phyloP scores from a whole-genome alignment of 352 stramenopile species.

The Globisporangium viniferum region DNA sequence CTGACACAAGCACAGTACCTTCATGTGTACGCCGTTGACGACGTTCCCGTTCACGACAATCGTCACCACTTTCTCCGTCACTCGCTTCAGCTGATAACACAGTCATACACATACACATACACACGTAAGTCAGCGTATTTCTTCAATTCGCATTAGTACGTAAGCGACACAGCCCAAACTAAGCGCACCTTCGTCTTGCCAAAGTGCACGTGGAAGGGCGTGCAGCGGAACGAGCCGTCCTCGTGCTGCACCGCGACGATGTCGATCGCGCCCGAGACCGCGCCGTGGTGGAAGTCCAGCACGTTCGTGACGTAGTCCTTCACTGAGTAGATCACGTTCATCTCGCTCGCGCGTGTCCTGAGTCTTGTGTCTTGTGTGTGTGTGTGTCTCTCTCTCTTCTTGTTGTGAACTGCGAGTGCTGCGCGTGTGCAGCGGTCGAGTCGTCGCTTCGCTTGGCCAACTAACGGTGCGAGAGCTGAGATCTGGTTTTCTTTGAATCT shows the following conservation, averaged over 20 bases:
- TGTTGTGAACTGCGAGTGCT: background rate
- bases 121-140: background rate
- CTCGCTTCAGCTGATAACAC: constrained; percentile 24
- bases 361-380: no score
- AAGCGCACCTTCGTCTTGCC: constrained; percentile 39
- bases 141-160: background rate
- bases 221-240: constrained; percentile 54
- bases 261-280: constrained; percentile 72
- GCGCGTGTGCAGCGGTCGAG: background rate
- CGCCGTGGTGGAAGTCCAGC: constrained; percentile 59
- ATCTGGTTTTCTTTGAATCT: constrained; percentile 2
- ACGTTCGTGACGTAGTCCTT: constrained; percentile 88
- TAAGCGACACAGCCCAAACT: background rate
- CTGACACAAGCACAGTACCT: constrained; percentile 30
- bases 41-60: constrained; percentile 60
- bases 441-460: background rate
- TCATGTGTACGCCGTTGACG: constrained; percentile 63
- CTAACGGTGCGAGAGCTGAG: background rate
- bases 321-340: constrained; percentile 87
- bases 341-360: constrained; percentile 12
- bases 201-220: constrained; percentile 85
- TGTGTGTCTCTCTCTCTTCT: background rate
- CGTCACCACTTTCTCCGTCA: constrained; percentile 43
- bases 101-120: background rate
- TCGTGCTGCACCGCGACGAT: constrained; percentile 80